Evolutionary conservation across 2,329 filamentous ascomycete genomes (phyloP), one percentile per base, ranked within the genome.

Genomic region (Xylariaceae sp.): DNA sequence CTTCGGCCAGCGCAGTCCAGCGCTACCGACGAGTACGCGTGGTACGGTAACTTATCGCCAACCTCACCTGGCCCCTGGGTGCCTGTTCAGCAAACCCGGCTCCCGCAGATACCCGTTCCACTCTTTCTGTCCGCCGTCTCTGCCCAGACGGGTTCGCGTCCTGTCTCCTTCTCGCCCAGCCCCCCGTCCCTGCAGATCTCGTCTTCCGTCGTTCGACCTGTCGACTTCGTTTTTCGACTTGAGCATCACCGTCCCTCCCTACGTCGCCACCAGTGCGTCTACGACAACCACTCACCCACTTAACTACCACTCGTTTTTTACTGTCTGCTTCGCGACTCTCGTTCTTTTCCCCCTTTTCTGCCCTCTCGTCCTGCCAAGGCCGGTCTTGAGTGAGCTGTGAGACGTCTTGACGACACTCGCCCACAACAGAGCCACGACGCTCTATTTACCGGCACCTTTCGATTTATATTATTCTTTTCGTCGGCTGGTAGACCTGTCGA

Each of bases 381-480:
- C 15, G 24, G 24, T 26, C 24, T 26, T 26, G n/a, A n/a, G n/a
- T n/a, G n/a, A n/a, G 37, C 37, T 22, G 27, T 14, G 37, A 45
- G 38, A 39, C 44, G 46, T 50, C 47, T 49, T 45, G 46, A 51
- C 36, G 46, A 48, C 46, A 45, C 19, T 42, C 40, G 36, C 27
- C 35, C 40, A 35, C 5, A 19, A 17, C 16, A n/a, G 14, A 42
- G 38, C 30, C 19, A 30, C 32, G 14, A 17, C 36, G 16, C 5
- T 26, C 15, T 14, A 26, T 6, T 26, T 8, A 31, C 22, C 36
- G 35, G 36, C 43, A 33, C 27, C 6, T 35, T 36, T 37, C 35
- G 22, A 21, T 35, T 18, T 32, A 14, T 21, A 35, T 24, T 32
- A 21, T 27, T 29, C 26, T 40, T 26, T 34, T 23, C 21, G 19